Evolutionary conservation across 1,139 yeast species (phyloP).

Genomic region (Candida sp.): DNA sequence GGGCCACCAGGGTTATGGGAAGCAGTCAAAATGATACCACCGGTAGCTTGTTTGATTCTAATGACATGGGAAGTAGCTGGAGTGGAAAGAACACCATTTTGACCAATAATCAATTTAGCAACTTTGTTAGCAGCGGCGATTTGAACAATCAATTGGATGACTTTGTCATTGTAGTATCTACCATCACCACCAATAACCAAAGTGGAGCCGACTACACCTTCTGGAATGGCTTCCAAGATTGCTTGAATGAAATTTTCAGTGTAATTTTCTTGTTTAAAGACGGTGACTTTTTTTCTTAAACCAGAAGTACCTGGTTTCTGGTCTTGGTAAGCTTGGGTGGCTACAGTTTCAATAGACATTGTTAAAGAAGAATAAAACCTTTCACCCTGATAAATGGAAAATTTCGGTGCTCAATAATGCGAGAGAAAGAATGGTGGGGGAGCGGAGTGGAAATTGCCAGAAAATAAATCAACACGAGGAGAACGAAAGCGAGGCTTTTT

Average conservation of each 20-base stretch:
- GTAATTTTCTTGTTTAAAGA: conserved; percentile 77
- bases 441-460: not conserved
- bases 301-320: conserved; percentile 99
- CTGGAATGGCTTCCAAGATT: conserved; percentile 82
- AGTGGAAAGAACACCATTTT: conserved; percentile 83
- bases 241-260: conserved; percentile 95
- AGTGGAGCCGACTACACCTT: conserved; percentile 71
- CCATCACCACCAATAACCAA: conserved; percentile 98
- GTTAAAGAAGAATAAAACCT: too few species aligned
- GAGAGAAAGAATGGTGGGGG: not conserved
- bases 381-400: not conserved
- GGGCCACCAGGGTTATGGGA: conserved; percentile 99
- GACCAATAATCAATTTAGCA: conserved; percentile 79
- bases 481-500: too few species aligned
- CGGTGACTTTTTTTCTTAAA: conserved; percentile 83
- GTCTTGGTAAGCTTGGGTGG: conserved; percentile 79
- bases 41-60: conserved; percentile 75
- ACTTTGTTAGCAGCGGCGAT: conserved; percentile 95
- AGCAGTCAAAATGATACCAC: conserved; percentile 95
- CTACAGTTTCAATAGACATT: conserved; percentile 22
- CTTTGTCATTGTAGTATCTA: conserved; percentile 81
- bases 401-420: not conserved
- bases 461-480: too few species aligned
- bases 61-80: conserved; percentile 96
- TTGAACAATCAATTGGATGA: conserved; percentile 75